These are phyloP conservation scores for Apiospora pterosperma DNA, from an alignment of 2,329 filamentous ascomycete genomes.

Conservation along the genomic window DNA sequence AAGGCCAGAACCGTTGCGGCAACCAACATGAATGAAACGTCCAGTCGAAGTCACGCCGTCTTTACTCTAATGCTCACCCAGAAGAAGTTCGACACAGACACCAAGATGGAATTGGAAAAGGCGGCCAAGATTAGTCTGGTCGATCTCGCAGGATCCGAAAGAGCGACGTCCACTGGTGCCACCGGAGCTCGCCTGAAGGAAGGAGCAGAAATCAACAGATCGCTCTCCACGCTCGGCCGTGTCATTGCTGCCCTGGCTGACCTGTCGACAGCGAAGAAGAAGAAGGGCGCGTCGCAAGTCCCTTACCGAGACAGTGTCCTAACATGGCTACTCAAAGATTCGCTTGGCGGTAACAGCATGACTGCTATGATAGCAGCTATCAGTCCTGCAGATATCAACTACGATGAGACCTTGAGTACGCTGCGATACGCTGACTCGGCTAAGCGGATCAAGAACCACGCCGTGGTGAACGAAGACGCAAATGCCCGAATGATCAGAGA, in stretches of 20 bases:
- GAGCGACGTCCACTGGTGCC: constrained; percentile 94
- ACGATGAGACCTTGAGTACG: constrained; percentile 94
- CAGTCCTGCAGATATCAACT: constrained; percentile 97
- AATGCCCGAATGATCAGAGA: constrained; percentile 99
- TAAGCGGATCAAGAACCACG: constrained; percentile 99
- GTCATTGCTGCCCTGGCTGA: constrained; percentile 96
- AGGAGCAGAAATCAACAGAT: constrained; percentile 97
- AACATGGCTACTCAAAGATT: constrained; percentile 97
- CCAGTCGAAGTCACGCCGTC: constrained; percentile 95
- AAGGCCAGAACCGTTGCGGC: constrained; percentile 97
- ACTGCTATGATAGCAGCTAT: constrained; percentile 99
- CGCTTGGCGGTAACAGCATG: constrained; percentile 96
- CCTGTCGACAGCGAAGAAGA: constrained; percentile 80
- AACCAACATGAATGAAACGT: constrained; percentile 99
- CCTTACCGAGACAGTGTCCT: constrained; percentile 96
- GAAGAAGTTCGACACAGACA: constrained; percentile 85
- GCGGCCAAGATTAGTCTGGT: constrained; percentile 97
- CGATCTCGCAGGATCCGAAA: constrained; percentile 94
- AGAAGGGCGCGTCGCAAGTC: constrained; percentile 69
- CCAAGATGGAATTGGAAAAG: constrained; percentile 96
- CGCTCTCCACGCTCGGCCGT: constrained; percentile 90
- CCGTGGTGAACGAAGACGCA: constrained; percentile 97
- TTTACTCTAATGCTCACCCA: constrained; percentile 96
- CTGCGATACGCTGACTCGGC: constrained; percentile 95
- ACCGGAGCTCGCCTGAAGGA: constrained; percentile 94